phyloP scores from a whole-genome alignment of 1,284 basidiomycete species.

The Volvariella volvacea region DNA sequence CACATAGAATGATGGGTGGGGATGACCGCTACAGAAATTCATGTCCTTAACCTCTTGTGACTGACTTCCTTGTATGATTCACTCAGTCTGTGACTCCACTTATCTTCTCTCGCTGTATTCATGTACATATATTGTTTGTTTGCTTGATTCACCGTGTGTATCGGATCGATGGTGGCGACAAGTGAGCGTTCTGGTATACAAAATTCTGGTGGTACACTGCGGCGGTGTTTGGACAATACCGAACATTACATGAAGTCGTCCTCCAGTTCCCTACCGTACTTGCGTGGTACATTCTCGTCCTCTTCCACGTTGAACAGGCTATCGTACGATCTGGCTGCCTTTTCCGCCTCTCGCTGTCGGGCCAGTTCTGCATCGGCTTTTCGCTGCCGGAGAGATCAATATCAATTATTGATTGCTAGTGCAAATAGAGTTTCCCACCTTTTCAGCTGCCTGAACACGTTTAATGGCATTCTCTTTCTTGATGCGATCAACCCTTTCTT shows the following conservation, averaged over 20 bases:
- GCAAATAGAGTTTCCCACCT: constrained; percentile 30
- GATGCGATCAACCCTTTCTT: constrained; percentile 78
- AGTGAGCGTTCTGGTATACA: too few relatives aligned
- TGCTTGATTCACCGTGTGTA: too few relatives aligned
- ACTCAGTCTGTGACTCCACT: too few relatives aligned
- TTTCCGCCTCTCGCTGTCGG: constrained; percentile 64
- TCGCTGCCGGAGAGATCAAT: constrained; percentile 35
- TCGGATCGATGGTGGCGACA: too few relatives aligned
- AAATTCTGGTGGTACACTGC: too few relatives aligned
- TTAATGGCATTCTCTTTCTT: constrained; percentile 69
- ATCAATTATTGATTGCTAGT: neutral
- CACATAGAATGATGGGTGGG: too few relatives aligned
- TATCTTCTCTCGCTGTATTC: too few relatives aligned
- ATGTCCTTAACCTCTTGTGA: too few relatives aligned
- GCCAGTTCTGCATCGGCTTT: constrained; percentile 67
- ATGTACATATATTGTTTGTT: too few relatives aligned
- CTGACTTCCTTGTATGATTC: too few relatives aligned
- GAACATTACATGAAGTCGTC: constrained; percentile 59
- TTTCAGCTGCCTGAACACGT: constrained; percentile 56
- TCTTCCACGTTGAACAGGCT: constrained; percentile 53
- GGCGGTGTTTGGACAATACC: too few relatives aligned
- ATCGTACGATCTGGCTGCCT: constrained; percentile 74
- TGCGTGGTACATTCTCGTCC: constrained; percentile 35
- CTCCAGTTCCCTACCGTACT: constrained; percentile 58
- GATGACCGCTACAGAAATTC: too few relatives aligned